Evolutionary conservation across 345 rosid species (phyloP), one percentile per base, ranked within the genome.

Genomic region (Streptanthus diversifolius): DNA sequence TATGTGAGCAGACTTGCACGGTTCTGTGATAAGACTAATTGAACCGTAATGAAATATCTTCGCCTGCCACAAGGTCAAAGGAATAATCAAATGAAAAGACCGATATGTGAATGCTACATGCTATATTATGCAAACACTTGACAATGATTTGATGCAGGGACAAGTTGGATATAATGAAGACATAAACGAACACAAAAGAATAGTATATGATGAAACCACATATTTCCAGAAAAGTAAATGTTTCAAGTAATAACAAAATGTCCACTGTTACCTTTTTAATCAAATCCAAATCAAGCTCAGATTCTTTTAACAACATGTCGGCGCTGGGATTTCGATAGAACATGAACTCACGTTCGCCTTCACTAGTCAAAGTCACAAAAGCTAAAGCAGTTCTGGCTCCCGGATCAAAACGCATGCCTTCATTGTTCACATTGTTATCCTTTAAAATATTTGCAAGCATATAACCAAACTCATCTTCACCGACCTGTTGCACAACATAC

Each of bases 341-440:
- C 97, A 95, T 95, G 82, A 95, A 95, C 56, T 95, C 99, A 3
- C 95, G 92, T 75, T 95, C 99, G 39, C 99, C 99, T 59, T 91
- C 87, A 27, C 72, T 88, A 70, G 88, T 88, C 67, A 88, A 84
- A 4, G 97, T 95, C 37, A 95, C 95, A 78, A 95, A 95, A 33
- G 99, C 97, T 70, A 95, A 79, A 78, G 99, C 99, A 47, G 99
- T 91, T 61, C 93, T 86, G 7, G 97, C 97, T 37, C 92, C 93
- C 3, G 90, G 90, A 73, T 90, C 99, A 74, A 95, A 95, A 29
- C 93, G 86, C 89, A 90, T 80, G 40, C 96, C 99, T 71, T 86
- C 81, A 21, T 61, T 83, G 70, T 95, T 84, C 80, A 91, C 97
- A 72, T 88, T 87, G 71, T 95, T 95, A 76, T 91, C 86, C 83